These are phyloP conservation scores for Fusarium praegraminearum DNA, from an alignment of 2,329 filamentous ascomycete species.

Conservation along the genomic window DNA sequence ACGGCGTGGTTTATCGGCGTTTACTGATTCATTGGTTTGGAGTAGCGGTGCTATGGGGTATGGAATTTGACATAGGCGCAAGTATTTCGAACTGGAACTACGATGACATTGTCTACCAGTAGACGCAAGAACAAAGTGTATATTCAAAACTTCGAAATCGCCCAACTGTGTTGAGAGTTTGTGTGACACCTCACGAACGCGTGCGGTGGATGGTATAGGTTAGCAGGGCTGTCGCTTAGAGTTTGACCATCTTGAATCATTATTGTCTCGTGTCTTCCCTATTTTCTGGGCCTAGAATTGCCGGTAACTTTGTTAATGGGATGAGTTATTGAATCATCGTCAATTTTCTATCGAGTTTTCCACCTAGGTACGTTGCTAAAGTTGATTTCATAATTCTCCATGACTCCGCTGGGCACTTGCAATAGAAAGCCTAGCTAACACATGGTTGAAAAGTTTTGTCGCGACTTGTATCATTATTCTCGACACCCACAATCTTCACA, in stretches of 20 bases:
- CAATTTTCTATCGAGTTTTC: neutral
- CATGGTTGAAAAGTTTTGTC: neutral
- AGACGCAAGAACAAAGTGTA: neutral
- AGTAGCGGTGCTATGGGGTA: constrained; percentile 3
- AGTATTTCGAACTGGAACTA: constrained; percentile 1
- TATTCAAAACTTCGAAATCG: neutral
- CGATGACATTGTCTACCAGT: neutral
- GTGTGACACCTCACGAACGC: neutral
- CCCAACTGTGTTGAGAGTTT: neutral
- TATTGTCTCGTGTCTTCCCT: neutral
- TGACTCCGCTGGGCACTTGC: neutral
- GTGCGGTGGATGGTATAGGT: neutral
- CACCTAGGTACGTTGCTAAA: neutral
- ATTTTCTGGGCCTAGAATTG: neutral
- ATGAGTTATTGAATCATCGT: neutral
- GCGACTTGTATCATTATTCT: neutral
- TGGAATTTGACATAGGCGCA: constrained; percentile 17
- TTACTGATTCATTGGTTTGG: neutral
- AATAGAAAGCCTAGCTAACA: neutral
- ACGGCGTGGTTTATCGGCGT: constrained; percentile 30
- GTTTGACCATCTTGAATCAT: neutral
- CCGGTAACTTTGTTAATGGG: neutral
- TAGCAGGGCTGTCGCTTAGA: neutral
- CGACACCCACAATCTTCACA: neutral
- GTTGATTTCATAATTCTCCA: neutral